phyloP scores from a whole-genome alignment of 1,284 basidiomycete genomes.

The Dichomitus squalens region DNA sequence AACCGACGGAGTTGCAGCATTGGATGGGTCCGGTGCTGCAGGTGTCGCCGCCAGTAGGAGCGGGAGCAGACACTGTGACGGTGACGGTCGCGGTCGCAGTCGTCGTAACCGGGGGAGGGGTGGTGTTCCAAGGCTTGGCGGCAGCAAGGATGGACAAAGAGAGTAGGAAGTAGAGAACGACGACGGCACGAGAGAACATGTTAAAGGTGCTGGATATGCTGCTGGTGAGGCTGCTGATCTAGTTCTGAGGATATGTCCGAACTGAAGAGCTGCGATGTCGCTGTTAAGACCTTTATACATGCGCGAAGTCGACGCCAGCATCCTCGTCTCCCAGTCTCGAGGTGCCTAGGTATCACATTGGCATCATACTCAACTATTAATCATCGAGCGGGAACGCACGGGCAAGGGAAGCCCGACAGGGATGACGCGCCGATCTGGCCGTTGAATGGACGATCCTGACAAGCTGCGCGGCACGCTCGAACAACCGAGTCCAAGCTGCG shows the following conservation, averaged over 20 bases:
- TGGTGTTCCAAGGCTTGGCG: conserved; percentile 24
- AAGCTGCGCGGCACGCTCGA: neutral
- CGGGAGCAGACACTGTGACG: conserved; percentile 14
- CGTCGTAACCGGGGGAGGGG: conserved; percentile 6
- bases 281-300: neutral
- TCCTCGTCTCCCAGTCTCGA: neutral
- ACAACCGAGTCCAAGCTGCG: too few relatives aligned
- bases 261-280: conserved; percentile 1
- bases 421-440: neutral
- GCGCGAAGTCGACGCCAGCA: neutral
- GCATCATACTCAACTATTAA: neutral
- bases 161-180: conserved; percentile 17
- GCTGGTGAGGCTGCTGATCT: conserved; percentile 8
- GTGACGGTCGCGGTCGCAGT: conserved; percentile 16
- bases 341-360: neutral
- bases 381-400: neutral
- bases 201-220: neutral
- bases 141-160: conserved; percentile 26
- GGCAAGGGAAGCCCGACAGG: neutral
- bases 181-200: conserved; percentile 23
- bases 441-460: conserved; percentile 3
- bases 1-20: conserved; percentile 22
- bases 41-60: conserved; percentile 6
- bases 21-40: conserved; percentile 24
- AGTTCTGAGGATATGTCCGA: conserved; percentile 2